These are phyloP conservation scores for Hericium coralloides DNA, from an alignment of 768 basidiomycete genomes.

Conservation along the genomic window DNA sequence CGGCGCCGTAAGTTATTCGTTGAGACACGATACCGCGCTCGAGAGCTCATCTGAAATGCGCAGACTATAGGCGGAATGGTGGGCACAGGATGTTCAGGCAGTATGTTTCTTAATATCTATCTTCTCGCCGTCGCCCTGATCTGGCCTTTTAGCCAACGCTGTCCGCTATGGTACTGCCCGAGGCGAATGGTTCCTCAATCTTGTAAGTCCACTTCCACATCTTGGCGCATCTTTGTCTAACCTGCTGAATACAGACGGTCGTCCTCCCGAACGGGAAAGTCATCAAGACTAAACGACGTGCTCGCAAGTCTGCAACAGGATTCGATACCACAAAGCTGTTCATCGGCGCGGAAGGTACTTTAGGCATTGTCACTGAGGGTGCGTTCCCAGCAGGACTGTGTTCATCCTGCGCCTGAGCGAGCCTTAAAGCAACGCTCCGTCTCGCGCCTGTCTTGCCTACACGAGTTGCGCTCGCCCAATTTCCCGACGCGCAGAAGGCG, in stretches of 20 bases:
- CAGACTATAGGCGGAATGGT: constrained; percentile 87
- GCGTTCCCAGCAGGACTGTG: not conserved
- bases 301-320: constrained; percentile 80
- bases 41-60: no score
- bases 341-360: constrained; percentile 83
- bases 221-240: not conserved
- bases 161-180: constrained; percentile 84
- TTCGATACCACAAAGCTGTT: constrained; percentile 85
- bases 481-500: constrained; percentile 70
- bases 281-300: constrained; percentile 74
- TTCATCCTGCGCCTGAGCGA: not conserved
- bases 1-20: constrained; percentile 34
- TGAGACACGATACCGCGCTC: no score
- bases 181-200: constrained; percentile 80
- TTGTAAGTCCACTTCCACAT: constrained; percentile 30
- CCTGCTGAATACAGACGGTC: constrained; percentile 45
- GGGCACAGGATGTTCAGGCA: constrained; percentile 79
- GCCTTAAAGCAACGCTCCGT: constrained; percentile 59
- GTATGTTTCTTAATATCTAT: constrained; percentile 31
- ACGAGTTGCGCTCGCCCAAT: constrained; percentile 82
- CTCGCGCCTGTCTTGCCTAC: constrained; percentile 77
- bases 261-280: constrained; percentile 81
- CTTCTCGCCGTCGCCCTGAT: not conserved
- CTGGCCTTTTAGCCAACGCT: constrained; percentile 48
- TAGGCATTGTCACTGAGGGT: constrained; percentile 89